A percentile compares a stretch with the other conserved stretches of the same genome.
These are phyloP conservation scores for Fusarium hostae DNA, from an alignment of 2,329 filamentous ascomycete species.

Conservation along the genomic window DNA sequence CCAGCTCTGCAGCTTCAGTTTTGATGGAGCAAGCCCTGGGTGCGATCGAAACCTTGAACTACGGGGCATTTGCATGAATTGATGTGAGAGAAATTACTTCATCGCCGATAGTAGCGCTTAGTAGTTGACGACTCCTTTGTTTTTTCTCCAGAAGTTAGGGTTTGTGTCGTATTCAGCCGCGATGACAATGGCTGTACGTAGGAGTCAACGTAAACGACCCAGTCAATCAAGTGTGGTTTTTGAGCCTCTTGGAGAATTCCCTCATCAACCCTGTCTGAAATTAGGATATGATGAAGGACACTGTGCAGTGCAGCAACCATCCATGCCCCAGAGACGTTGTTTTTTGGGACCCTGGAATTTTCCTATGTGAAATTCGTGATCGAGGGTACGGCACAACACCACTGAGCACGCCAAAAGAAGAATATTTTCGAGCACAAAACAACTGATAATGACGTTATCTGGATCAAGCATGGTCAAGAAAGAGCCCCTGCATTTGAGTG, in stretches of 20 bases:
- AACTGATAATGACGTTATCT: conserved; percentile 3
- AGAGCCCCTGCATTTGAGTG: conserved; percentile 23
- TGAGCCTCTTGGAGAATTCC: conserved; percentile 14
- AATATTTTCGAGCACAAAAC: conserved; percentile 1
- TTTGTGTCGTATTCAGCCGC: conserved; percentile 14
- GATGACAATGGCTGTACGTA: conserved; percentile 1
- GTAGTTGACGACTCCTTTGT: not conserved
- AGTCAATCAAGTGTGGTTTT: conserved; percentile 14
- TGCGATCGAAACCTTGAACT: conserved; percentile 26
- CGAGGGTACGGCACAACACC: conserved; percentile 33
- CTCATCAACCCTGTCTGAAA: conserved; percentile 9
- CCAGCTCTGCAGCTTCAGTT: not conserved
- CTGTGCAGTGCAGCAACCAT: not conserved
- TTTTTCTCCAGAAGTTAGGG: conserved; percentile 29
- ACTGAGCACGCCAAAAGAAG: conserved; percentile 17
- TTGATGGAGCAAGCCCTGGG: not conserved
- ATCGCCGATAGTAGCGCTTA: conserved; percentile 15
- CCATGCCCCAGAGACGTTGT: not conserved
- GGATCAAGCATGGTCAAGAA: not conserved
- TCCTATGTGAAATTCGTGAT: conserved; percentile 6
- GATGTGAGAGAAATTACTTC: conserved; percentile 9
- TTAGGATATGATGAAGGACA: not conserved
- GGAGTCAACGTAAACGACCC: not conserved
- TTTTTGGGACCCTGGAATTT: conserved; percentile 4
- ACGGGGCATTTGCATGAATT: conserved; percentile 10